These are phyloP conservation scores for Apiotrichum domesticum DNA, from an alignment of 1,284 basidiomycete genomes.

Conservation along the genomic window DNA sequence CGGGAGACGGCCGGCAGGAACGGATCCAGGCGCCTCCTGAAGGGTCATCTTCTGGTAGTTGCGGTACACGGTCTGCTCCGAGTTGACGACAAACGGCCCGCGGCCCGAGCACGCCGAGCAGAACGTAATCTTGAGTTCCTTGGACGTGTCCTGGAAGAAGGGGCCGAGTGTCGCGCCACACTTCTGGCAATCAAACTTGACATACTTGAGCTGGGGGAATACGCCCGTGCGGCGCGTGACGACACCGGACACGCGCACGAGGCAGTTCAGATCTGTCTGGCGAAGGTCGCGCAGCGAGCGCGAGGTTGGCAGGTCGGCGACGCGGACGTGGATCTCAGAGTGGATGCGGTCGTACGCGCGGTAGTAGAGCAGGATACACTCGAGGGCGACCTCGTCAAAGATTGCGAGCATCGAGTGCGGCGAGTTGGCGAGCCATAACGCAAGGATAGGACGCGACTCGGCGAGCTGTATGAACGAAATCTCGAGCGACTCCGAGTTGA, in stretches of 20 bases:
- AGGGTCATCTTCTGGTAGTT: conserved; percentile 99
- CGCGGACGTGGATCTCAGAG: conserved; percentile 94
- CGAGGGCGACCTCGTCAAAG: conserved; percentile 92
- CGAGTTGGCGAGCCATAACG: conserved; percentile 94
- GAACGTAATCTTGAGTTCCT: conserved; percentile 89
- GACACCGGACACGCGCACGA: conserved; percentile 94
- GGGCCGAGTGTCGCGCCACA: conserved; percentile 89
- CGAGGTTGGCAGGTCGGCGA: conserved; percentile 85
- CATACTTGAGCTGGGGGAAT: conserved; percentile 98
- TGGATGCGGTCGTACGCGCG: conserved; percentile 96
- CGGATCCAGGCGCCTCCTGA: conserved; percentile 96
- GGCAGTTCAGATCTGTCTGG: conserved; percentile 84
- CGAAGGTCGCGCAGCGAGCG: conserved; percentile 89
- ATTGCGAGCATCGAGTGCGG: conserved; percentile 87
- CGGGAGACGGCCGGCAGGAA: conserved; percentile 92
- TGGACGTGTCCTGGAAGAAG: conserved; percentile 93
- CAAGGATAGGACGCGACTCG: conserved; percentile 84
- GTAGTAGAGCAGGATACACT: conserved; percentile 91
- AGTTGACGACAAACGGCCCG: conserved; percentile 94
- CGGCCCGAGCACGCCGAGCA: conserved; percentile 90
- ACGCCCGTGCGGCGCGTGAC: conserved; percentile 94
- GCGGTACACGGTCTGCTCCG: conserved; percentile 95
- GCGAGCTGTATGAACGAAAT: conserved; percentile 91
- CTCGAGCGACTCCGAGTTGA: conserved; percentile 94
- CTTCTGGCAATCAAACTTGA: conserved; percentile 95